phyloP scores from a whole-genome alignment of 1,284 basidiomycete genomes.

The Rugosomyces carneus region DNA sequence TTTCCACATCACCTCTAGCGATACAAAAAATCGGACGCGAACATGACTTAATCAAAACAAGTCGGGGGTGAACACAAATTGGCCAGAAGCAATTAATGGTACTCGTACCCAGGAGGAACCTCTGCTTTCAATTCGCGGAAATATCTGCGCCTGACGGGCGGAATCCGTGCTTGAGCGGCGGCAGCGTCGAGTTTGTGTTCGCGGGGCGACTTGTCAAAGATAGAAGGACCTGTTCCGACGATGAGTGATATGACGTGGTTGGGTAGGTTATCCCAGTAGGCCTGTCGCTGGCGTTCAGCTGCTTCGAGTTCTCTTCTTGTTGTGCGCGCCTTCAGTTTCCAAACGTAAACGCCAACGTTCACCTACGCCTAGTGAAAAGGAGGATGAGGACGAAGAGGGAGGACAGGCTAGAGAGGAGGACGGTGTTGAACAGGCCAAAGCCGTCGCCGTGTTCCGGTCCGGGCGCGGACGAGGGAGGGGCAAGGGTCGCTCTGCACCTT shows the following conservation, averaged over 20 bases:
- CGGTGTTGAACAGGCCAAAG: no score
- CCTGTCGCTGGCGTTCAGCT: neutral
- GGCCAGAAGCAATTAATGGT: neutral
- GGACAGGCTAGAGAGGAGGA: no score
- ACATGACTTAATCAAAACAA: no score
- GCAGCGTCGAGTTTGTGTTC: neutral
- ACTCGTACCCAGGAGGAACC: constrained; percentile 1
- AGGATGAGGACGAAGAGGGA: no score
- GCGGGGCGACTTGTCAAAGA: neutral
- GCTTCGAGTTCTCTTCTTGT: neutral
- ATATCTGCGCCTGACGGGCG: neutral
- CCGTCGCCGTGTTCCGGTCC: no score
- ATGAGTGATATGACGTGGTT: neutral
- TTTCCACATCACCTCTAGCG: constrained; percentile 4
- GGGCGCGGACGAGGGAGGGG: no score
- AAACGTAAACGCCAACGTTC: no score
- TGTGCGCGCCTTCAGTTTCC: no score
- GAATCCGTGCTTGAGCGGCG: neutral
- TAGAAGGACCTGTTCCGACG: neutral
- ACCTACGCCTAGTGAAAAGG: no score
- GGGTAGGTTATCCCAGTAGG: neutral
- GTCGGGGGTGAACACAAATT: neutral
- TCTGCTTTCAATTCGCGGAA: neutral
- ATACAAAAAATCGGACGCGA: constrained; percentile 13
- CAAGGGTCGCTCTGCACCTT: no score